Percentiles rank a stretch among this genome's conserved stretches.
phyloP scores from a whole-genome alignment of 1,284 basidiomycete species.

The Ganoderma resinaceum region DNA sequence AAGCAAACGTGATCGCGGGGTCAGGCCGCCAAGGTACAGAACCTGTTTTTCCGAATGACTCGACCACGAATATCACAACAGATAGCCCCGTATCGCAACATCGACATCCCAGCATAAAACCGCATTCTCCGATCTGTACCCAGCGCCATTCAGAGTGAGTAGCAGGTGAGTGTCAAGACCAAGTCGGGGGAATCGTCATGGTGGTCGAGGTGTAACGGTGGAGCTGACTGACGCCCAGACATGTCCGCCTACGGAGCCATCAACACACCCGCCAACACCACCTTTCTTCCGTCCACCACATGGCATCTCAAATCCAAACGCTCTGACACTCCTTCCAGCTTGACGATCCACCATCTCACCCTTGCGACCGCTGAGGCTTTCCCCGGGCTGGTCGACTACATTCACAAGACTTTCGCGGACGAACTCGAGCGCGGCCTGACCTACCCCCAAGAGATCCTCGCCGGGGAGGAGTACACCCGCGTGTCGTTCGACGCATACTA shows the following conservation, averaged over 20 bases:
- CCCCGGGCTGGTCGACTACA: conserved; percentile 63
- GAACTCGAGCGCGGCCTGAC: conserved; percentile 81
- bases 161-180: background rate
- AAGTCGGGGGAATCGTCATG: background rate
- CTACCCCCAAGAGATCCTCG: conserved; percentile 77
- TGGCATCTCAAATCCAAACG: conserved; percentile 34
- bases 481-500: conserved; percentile 76
- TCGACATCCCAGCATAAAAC: background rate
- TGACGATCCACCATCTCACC: conserved; percentile 73
- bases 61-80: background rate
- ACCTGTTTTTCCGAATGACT: background rate
- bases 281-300: conserved; percentile 35
- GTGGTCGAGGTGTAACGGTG: background rate
- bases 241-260: conserved; percentile 46
- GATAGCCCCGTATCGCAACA: background rate
- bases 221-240: conserved; percentile 1
- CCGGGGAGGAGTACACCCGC: conserved; percentile 52
- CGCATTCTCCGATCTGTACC: background rate
- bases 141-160: background rate
- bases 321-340: conserved; percentile 19
- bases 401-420: conserved; percentile 71
- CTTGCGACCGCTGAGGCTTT: conserved; percentile 50
- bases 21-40: background rate
- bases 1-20: background rate
- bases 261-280: conserved; percentile 9